Percentiles rank a stretch among this genome's conserved stretches.
These are phyloP conservation scores for Sindora glabra DNA, from an alignment of 306 rosid genomes.

Conservation along the genomic window DNA sequence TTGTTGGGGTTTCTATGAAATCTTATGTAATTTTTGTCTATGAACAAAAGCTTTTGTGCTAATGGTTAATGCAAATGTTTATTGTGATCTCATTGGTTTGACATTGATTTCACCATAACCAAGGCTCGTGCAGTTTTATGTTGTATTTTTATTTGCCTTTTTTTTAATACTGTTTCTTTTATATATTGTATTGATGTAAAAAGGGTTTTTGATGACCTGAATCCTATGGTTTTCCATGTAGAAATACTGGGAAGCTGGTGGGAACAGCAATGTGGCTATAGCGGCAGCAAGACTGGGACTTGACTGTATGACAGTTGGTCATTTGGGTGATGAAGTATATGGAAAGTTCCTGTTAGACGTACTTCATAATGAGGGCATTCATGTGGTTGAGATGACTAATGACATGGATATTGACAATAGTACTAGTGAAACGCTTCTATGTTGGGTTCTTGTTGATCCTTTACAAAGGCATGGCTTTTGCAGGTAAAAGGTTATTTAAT, in stretches of 20 bases:
- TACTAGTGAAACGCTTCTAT: conserved; percentile 63
- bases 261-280: conserved; percentile 87
- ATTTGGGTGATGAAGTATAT: conserved; percentile 76
- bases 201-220: neutral
- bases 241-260: conserved; percentile 98
- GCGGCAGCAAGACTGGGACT: conserved; percentile 92
- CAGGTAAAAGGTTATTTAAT: conserved; percentile 51
- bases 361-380: conserved; percentile 73
- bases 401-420: conserved; percentile 16
- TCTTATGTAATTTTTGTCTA: too few relatives aligned
- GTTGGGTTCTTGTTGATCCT: conserved; percentile 98
- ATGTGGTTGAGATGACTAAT: conserved; percentile 57
- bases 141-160: neutral
- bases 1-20: too few relatives aligned
- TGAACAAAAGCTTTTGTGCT: neutral
- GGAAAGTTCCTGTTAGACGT: conserved; percentile 76
- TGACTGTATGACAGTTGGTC: conserved; percentile 66
- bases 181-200: neutral
- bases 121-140: neutral
- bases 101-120: neutral
- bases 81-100: neutral
- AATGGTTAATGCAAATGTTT: neutral
- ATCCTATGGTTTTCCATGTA: conserved; percentile 23
- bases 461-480: conserved; percentile 87
- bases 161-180: neutral